Evolutionary conservation across 495 filamentous ascomycete genomes (phyloP).

Genomic region (Chaetomidium leptoderma): DNA sequence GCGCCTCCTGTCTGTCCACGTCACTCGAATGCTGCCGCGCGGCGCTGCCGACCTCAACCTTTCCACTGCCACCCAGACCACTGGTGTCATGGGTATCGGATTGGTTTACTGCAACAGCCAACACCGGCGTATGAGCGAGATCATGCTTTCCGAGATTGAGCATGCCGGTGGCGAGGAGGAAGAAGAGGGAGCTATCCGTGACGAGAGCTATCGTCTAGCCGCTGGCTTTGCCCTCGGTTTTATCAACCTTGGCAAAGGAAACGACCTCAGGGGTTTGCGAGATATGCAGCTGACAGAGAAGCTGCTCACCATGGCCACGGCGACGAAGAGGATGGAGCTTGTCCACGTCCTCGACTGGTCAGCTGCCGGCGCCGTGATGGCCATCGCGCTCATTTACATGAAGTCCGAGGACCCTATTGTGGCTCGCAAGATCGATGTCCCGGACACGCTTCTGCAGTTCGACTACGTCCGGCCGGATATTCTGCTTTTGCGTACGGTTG

Average conservation of each 20-base stretch:
- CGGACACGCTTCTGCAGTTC: conserved; percentile 81
- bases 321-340: conserved; percentile 78
- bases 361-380: conserved; percentile 82
- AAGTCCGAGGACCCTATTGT: conserved; percentile 88
- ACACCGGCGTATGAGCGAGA: conserved; percentile 96
- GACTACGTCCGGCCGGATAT: conserved; percentile 94
- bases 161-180: conserved; percentile 65
- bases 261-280: conserved; percentile 79
- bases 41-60: conserved; percentile 92
- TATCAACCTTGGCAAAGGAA: conserved; percentile 90
- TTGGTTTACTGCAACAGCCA: conserved; percentile 92
- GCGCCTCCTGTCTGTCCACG: conserved; percentile 92
- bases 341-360: conserved; percentile 91
- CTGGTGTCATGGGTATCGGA: conserved; percentile 95
- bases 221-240: conserved; percentile 91
- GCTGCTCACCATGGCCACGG: conserved; percentile 75
- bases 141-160: conserved; percentile 97
- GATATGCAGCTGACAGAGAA: conserved; percentile 93
- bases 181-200: conserved; percentile 68
- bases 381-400: conserved; percentile 94
- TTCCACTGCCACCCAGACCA: conserved; percentile 89
- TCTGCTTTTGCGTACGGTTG: conserved; percentile 81
- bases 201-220: conserved; percentile 90
- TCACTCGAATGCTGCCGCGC: conserved; percentile 85
- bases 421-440: conserved; percentile 87